phyloP scores from a whole-genome alignment of 768 basidiomycete genomes.

The Suillus spraguei region DNA sequence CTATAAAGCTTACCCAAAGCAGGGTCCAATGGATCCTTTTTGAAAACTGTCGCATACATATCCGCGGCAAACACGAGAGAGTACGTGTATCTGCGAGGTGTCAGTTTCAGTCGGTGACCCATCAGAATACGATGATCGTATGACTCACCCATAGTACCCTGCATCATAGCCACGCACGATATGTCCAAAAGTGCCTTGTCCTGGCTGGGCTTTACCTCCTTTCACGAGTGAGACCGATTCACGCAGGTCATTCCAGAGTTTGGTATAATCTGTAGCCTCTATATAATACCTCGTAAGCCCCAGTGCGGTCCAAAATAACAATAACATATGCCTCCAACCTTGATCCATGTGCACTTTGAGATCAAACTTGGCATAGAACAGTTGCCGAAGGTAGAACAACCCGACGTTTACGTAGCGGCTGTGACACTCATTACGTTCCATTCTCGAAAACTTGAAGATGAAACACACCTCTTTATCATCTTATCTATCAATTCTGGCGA shows the following conservation, averaged over 20 bases:
- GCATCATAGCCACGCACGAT: constrained; percentile 75
- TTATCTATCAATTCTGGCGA: constrained; percentile 75
- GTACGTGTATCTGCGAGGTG: constrained; percentile 58
- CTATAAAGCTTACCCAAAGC: constrained; percentile 68
- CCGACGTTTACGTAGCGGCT: constrained; percentile 84
- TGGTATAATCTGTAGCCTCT: constrained; percentile 72
- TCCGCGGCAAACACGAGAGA: constrained; percentile 65
- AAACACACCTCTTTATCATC: constrained; percentile 69
- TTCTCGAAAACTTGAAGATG: neutral
- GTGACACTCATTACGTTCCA: neutral
- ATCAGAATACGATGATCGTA: neutral
- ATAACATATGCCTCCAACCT: constrained; percentile 37
- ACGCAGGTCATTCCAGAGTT: constrained; percentile 75
- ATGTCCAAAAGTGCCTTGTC: constrained; percentile 77
- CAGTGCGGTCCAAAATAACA: neutral
- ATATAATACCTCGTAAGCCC: constrained; percentile 24
- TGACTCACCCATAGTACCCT: constrained; percentile 51
- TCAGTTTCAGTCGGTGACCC: neutral
- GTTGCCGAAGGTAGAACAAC: constrained; percentile 77
- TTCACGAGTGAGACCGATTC: constrained; percentile 73
- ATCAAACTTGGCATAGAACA: constrained; percentile 84
- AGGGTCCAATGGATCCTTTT: constrained; percentile 75
- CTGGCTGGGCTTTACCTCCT: constrained; percentile 58
- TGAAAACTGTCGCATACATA: constrained; percentile 78
- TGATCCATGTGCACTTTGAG: constrained; percentile 73